Percentiles rank a stretch among this genome's conserved stretches.
Evolutionary conservation across 495 filamentous ascomycete species (phyloP).

Genomic region (Penicillium turbatum): DNA sequence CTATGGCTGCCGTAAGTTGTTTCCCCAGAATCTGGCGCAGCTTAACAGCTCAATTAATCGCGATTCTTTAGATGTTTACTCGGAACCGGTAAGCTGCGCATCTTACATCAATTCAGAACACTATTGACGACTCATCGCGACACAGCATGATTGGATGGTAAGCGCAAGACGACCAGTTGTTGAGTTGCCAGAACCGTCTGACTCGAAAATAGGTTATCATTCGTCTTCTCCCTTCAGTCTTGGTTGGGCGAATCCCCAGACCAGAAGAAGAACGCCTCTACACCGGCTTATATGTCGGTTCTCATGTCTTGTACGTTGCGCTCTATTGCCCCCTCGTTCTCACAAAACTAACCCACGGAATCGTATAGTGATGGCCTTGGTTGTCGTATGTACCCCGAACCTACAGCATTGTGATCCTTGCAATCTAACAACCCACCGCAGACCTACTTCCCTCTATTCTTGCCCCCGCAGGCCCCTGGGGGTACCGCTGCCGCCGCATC

Average conservation of each 20-base stretch:
- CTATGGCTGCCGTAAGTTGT: constrained; percentile 76
- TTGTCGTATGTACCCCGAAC: constrained; percentile 50
- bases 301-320: constrained; percentile 74
- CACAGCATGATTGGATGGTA: constrained; percentile 75
- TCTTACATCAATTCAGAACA: not conserved
- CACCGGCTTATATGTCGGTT: constrained; percentile 80
- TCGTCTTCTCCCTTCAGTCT: constrained; percentile 76
- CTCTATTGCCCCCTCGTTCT: not conserved
- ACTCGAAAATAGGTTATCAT: constrained; percentile 59
- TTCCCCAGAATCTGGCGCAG: not conserved
- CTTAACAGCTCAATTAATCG: constrained; percentile 16
- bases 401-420: not conserved
- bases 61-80: constrained; percentile 66
- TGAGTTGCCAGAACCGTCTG: constrained; percentile 2
- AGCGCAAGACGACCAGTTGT: constrained; percentile 15
- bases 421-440: constrained; percentile 25
- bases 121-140: constrained; percentile 9
- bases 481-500: constrained; percentile 42
- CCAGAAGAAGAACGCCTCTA: constrained; percentile 58
- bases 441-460: constrained; percentile 82
- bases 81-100: constrained; percentile 65
- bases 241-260: constrained; percentile 85
- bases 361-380: constrained; percentile 66
- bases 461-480: constrained; percentile 53
- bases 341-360: constrained; percentile 8